These are phyloP conservation scores for Pestalotiopsis sp. DNA, from an alignment of 2,329 filamentous ascomycete genomes.

Conservation along the genomic window DNA sequence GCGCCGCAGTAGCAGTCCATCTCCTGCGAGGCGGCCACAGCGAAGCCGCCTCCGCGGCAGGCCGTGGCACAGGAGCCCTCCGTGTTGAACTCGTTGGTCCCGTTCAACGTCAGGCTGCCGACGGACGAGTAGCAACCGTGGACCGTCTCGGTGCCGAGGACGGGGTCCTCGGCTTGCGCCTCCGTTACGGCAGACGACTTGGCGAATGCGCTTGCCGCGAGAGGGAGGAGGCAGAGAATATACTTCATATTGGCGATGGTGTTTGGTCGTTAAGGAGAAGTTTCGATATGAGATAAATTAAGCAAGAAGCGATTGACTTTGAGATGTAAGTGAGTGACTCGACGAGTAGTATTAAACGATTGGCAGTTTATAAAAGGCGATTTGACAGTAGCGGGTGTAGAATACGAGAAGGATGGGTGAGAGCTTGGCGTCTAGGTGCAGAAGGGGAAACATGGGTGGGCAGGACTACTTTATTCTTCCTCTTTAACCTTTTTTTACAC, in stretches of 20 bases:
- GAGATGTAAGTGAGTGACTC: no score
- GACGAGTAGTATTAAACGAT: no score
- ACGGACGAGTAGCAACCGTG: slow-evolving; percentile 16
- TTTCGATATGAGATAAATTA: background rate
- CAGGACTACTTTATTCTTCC: background rate
- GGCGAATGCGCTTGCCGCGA: background rate
- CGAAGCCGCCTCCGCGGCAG: background rate
- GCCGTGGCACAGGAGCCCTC: background rate
- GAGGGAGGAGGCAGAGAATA: slow-evolving; percentile 3
- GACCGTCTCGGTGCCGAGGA: slow-evolving; percentile 11
- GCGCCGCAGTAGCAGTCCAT: slow-evolving; percentile 61
- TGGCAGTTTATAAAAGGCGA: no score
- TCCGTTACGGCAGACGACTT: background rate
- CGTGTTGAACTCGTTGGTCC: background rate
- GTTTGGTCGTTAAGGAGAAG: background rate
- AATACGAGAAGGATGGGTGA: no score
- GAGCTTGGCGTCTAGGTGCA: background rate
- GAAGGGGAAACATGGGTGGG: background rate
- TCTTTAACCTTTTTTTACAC: background rate
- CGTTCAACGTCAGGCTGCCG: slow-evolving; percentile 2
- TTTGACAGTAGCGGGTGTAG: no score
- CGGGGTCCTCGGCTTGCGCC: background rate
- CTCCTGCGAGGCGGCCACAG: slow-evolving; percentile 12
- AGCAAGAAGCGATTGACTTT: background rate
- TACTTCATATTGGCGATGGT: slow-evolving; percentile 9